Conservation (phyloP, 2,329 filamentous ascomycete species). For the Sporothrix inflata region DNA sequence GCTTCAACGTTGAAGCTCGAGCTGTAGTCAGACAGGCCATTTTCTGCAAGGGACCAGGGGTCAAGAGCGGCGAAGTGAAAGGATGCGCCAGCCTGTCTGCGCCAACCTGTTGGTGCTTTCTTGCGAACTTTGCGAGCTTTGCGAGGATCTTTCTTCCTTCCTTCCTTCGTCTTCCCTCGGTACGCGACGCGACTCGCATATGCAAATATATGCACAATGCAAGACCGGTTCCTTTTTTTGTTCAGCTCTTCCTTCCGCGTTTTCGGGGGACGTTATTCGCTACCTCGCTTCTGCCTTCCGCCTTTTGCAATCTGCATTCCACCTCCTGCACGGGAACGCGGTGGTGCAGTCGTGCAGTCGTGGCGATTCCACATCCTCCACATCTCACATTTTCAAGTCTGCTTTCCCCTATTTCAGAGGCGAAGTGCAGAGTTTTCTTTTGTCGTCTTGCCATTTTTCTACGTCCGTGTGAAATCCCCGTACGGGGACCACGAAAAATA, state of each 20-base stretch:
- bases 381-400: neutral
- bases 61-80: neutral
- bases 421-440: conserved; percentile 6
- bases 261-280: neutral
- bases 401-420: neutral
- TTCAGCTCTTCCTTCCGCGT: neutral
- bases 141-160: neutral
- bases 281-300: conserved; percentile 1
- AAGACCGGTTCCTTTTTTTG: neutral
- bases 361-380: neutral
- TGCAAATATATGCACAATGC: conserved; percentile 14
- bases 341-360: too few relatives aligned
- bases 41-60: conserved; percentile 12
- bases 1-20: neutral
- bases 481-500: neutral
- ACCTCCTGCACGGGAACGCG: neutral
- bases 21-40: neutral
- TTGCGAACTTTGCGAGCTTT: neutral
- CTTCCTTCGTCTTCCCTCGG: neutral
- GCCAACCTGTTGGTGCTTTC: neutral
- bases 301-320: neutral
- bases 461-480: neutral
- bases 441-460: neutral
- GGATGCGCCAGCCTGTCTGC: neutral
- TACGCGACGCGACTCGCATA: conserved; percentile 25